Percentiles rank a stretch among this genome's conserved stretches.
These are phyloP conservation scores for Mycena filopes DNA, from an alignment of 768 basidiomycete species.

Conservation along the genomic window DNA sequence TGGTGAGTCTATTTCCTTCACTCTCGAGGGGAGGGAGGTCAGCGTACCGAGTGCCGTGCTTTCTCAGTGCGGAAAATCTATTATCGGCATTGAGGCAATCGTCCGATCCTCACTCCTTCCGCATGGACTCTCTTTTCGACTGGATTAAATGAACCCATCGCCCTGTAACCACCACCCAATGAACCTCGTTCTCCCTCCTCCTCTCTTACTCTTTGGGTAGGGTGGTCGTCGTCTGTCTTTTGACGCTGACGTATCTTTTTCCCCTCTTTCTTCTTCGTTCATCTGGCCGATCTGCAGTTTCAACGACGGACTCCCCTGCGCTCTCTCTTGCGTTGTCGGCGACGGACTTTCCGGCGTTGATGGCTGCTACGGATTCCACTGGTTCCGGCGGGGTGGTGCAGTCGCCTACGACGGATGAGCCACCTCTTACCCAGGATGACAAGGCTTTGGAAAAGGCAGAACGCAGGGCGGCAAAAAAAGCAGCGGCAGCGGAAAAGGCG, in stretches of 20 bases:
- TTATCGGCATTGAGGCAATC: slow-evolving; percentile 72
- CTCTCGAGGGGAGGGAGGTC: slow-evolving; percentile 83
- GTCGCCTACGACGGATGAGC: slow-evolving; percentile 46
- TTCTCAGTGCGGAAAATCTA: slow-evolving; percentile 88
- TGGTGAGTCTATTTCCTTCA: slow-evolving; percentile 73
- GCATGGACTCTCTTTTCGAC: slow-evolving; percentile 51
- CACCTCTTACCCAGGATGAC: slow-evolving; percentile 41
- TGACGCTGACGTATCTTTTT: slow-evolving; percentile 61
- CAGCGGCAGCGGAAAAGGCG: slow-evolving; percentile 68
- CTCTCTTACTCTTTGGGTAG: slow-evolving; percentile 53
- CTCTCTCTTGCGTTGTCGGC: slow-evolving; percentile 70
- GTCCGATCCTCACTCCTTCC: slow-evolving; percentile 49
- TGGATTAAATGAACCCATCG: slow-evolving; percentile 46
- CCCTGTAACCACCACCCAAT: slow-evolving; percentile 39
- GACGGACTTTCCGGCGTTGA: slow-evolving; percentile 81
- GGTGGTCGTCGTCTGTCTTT: slow-evolving; percentile 57
- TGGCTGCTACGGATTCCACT: slow-evolving; percentile 41
- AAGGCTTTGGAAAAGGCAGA: slow-evolving; percentile 67
- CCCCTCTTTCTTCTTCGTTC: slow-evolving; percentile 51
- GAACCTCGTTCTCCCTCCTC: slow-evolving; percentile 56
- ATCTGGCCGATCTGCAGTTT: slow-evolving; percentile 51
- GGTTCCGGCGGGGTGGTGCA: slow-evolving; percentile 46
- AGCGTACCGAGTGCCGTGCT: slow-evolving; percentile 90
- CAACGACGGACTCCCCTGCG: slow-evolving; percentile 54
- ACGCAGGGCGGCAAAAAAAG: slow-evolving; percentile 74